Percentiles rank a stretch among this genome's conserved stretches.
These are phyloP conservation scores for Pulveroboletus ravenelii DNA, from an alignment of 768 basidiomycete species.

Conservation along the genomic window DNA sequence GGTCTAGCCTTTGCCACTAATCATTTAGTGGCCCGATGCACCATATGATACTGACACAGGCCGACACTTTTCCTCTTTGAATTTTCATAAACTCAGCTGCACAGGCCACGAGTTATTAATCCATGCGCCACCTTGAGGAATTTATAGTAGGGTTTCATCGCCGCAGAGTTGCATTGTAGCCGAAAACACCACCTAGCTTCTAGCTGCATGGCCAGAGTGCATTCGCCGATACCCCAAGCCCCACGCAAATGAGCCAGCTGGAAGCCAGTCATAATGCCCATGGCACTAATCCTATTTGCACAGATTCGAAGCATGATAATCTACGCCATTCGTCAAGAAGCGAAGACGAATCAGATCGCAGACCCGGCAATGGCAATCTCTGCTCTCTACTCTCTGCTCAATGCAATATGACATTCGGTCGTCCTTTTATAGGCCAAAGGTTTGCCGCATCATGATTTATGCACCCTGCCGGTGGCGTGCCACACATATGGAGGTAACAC, in stretches of 20 bases:
- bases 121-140: conserved; percentile 21
- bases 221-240: background rate
- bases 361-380: conserved; percentile 3
- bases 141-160: background rate
- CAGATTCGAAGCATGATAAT: conserved; percentile 1
- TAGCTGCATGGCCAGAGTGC: background rate
- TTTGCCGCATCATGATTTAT: background rate
- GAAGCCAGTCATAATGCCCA: background rate
- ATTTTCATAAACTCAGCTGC: conserved; percentile 10
- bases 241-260: background rate
- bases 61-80: too few species aligned
- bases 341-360: conserved; percentile 3
- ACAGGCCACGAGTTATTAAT: conserved; percentile 6
- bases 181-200: background rate
- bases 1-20: conserved; percentile 14
- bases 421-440: conserved; percentile 3
- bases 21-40: conserved; percentile 30
- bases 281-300: background rate
- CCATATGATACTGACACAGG: background rate
- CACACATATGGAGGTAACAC: conserved; percentile 3
- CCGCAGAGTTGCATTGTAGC: background rate
- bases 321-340: conserved; percentile 7
- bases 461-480: conserved; percentile 14
- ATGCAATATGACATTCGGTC: background rate
- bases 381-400: background rate